Evolutionary conservation across 495 filamentous ascomycete genomes (phyloP), one percentile per base, ranked within the genome.

Genomic region (Amniculicola lignicola): DNA sequence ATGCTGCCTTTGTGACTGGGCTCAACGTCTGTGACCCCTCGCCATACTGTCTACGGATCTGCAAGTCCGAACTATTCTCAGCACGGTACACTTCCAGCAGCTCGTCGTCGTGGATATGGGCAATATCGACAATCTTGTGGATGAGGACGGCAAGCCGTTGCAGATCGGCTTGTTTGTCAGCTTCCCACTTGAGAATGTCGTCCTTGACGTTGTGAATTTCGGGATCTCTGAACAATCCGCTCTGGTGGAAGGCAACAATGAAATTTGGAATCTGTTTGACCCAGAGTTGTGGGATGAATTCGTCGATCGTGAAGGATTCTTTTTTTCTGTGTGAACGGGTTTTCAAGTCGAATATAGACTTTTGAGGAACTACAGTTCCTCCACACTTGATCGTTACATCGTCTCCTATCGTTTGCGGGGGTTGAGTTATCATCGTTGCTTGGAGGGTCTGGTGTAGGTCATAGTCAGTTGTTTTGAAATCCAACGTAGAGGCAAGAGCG

Each of bases 261-360:
- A 88, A 77, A 43, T 80, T 80, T 0, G 82, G 80, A 41, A 82
- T 79, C 47, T 85, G 84, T 1, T 71, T 57, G 0, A 85, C 23
- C 83, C 82, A 87, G 5, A 87, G 71, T 1, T 80, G 72, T 3
- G 78, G 75, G 11, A 82, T 59, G 33, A 80, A 71, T 1, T 79
- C 77, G 1, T 37, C 54, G 38, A 81, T 64, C 2, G 58, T 66
- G 21, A 75, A 66, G 6, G 75, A 57, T 19, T 67, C 62, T 21
- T 67, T 54, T 19, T 61, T 62, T 24, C 70, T 69, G 10, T 38
- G 37, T 36, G 73, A 75, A 7, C 82, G 76, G 0, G 86, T 89
- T 59, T 88, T 87, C 42, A 88, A 69, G 50, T 87, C 84, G 61
- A 88, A 82, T n/a, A 85, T 67, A 7, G 72, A 66, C 3, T 65